A percentile compares a stretch with the other conserved stretches of the same genome.
Evolutionary conservation across 75 land plant genomes (phyloP).

Genomic region (Sequoiadendron giganteum): DNA sequence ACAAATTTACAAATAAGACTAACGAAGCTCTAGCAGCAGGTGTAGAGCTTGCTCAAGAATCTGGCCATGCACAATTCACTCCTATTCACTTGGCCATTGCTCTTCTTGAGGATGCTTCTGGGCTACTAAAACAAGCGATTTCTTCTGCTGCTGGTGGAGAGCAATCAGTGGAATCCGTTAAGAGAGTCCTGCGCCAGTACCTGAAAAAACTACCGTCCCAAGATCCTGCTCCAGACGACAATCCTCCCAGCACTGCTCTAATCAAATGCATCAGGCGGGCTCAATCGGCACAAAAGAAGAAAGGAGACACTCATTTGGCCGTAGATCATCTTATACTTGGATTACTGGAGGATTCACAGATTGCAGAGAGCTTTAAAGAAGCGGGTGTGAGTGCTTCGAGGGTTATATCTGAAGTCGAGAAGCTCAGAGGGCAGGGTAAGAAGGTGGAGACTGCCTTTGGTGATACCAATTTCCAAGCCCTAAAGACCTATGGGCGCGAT

Average conservation of each 20-base stretch:
- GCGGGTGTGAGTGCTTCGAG: conserved; percentile 57
- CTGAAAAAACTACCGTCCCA: conserved; percentile 85
- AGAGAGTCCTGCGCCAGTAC: conserved; percentile 62
- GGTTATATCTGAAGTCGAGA: conserved; percentile 83
- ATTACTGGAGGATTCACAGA: conserved; percentile 75
- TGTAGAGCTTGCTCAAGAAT: conserved; percentile 69
- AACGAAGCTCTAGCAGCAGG: no score
- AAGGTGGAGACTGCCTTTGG: conserved; percentile 89
- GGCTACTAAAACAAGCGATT: conserved; percentile 18
- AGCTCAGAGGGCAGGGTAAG: conserved; percentile 74
- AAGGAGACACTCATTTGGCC: conserved; percentile 85
- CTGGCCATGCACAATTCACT: conserved; percentile 87
- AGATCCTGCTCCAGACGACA: conserved; percentile 82
- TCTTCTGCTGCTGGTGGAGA: conserved; percentile 50
- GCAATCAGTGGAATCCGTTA: conserved; percentile 52
- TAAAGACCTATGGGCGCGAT: conserved; percentile 93
- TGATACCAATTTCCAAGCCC: conserved; percentile 87
- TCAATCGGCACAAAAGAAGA: conserved; percentile 71
- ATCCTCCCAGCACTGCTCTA: conserved; percentile 36
- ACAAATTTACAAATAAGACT: conserved; percentile 34
- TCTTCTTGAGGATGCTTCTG: conserved; percentile 55
- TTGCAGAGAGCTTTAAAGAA: conserved; percentile 63
- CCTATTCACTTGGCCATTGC: conserved; percentile 80
- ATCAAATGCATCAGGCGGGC: conserved; percentile 64
- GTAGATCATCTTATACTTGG: conserved; percentile 88